These are phyloP conservation scores for Yamadazyma diddensiae DNA, from an alignment of 1,139 yeast genomes.

Conservation along the genomic window DNA sequence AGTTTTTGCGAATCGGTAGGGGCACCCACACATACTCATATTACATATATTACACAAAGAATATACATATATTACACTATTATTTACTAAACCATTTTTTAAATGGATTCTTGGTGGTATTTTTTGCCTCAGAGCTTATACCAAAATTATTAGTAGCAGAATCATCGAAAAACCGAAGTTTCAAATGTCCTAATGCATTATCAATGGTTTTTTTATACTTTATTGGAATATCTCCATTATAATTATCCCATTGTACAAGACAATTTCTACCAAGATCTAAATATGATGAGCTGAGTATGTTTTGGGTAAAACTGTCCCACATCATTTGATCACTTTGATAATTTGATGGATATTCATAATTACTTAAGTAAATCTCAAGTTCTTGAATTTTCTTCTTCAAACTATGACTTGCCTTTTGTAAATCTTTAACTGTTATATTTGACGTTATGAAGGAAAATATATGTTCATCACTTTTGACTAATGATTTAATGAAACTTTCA, in stretches of 20 bases:
- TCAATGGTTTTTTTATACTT: constrained; percentile 25
- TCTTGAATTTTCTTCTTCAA: constrained; percentile 34
- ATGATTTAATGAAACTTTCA: constrained; percentile 50
- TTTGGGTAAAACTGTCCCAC: constrained; percentile 37
- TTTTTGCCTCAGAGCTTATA: not conserved
- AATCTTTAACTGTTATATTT: constrained; percentile 44
- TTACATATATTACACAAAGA: not conserved
- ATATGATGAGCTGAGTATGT: constrained; percentile 27
- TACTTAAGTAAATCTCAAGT: constrained; percentile 32
- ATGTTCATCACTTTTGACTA: constrained; percentile 43
- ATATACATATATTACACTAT: constrained; percentile 1
- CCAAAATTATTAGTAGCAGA: not conserved
- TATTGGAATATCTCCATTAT: constrained; percentile 15
- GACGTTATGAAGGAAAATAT: constrained; percentile 46
- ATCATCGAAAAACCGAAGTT: constrained; percentile 28
- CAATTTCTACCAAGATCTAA: constrained; percentile 34
- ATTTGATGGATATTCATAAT: constrained; percentile 40
- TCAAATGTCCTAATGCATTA: constrained; percentile 32
- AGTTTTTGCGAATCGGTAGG: constrained; percentile 1
- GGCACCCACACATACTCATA: no score
- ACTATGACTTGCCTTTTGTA: constrained; percentile 45
- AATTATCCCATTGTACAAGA: constrained; percentile 26
- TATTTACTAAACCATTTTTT: constrained; percentile 32
- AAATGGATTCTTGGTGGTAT: constrained; percentile 30
- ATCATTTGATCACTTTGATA: constrained; percentile 24